phyloP scores from a whole-genome alignment of 768 basidiomycete genomes.

The Tephrocybe sp. region DNA sequence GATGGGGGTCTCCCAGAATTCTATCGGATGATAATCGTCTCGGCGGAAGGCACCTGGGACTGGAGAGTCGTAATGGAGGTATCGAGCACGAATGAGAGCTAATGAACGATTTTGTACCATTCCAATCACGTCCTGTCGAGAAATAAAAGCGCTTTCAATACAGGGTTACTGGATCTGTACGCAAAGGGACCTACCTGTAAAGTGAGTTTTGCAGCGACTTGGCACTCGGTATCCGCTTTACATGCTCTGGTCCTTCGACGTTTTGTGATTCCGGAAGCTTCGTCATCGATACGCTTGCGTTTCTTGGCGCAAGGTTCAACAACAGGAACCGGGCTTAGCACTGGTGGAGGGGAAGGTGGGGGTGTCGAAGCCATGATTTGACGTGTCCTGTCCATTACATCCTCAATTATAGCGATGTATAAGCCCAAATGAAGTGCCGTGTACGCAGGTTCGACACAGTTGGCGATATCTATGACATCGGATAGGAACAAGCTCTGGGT shows the following conservation, averaged over 20 bases:
- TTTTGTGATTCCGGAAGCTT: not conserved
- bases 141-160: not conserved
- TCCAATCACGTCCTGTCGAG: not conserved
- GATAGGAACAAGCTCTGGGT: conserved; percentile 20
- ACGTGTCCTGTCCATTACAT: conserved; percentile 13
- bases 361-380: conserved; percentile 1
- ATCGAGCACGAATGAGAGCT: conserved; percentile 9
- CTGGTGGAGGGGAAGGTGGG: not conserved
- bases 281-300: not conserved
- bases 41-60: conserved; percentile 7
- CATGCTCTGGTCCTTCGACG: conserved; percentile 6
- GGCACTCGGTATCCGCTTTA: not conserved
- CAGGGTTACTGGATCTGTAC: too few relatives aligned
- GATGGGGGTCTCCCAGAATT: not conserved
- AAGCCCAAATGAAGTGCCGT: conserved; percentile 17
- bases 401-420: conserved; percentile 14
- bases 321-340: not conserved
- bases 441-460: conserved; percentile 13
- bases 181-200: not conserved
- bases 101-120: not conserved
- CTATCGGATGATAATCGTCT: not conserved
- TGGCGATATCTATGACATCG: conserved; percentile 13
- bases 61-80: conserved; percentile 8
- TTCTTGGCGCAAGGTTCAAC: not conserved
- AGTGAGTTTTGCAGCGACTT: not conserved